Evolutionary conservation across 768 basidiomycete genomes (phyloP).

Genomic region (Termitomyces sp.): DNA sequence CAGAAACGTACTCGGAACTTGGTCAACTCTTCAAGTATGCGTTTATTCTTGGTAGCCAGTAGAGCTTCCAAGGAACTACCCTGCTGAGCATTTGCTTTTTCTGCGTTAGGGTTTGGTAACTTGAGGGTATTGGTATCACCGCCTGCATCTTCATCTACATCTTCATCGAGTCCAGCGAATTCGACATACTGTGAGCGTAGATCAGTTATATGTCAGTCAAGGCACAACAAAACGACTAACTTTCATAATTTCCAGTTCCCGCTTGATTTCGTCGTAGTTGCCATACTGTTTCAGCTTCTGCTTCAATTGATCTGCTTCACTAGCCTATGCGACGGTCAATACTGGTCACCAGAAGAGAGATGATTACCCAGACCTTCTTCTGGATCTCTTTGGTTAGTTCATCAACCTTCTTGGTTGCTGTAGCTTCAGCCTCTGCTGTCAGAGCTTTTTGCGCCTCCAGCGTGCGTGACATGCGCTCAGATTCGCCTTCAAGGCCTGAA

Average conservation of each 20-base stretch:
- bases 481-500: conserved; percentile 72
- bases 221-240: conserved; percentile 36
- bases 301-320: conserved; percentile 69
- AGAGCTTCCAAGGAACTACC: conserved; percentile 87
- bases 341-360: not conserved
- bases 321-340: conserved; percentile 32
- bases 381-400: conserved; percentile 59
- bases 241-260: conserved; percentile 98
- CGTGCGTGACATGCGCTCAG: conserved; percentile 61
- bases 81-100: conserved; percentile 71
- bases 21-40: conserved; percentile 88
- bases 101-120: conserved; percentile 86
- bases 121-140: conserved; percentile 38
- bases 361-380: conserved; percentile 37
- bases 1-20: conserved; percentile 67
- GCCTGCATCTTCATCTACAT: conserved; percentile 56
- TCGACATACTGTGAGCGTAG: conserved; percentile 75
- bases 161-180: conserved; percentile 85
- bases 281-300: conserved; percentile 64
- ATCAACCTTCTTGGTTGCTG: conserved; percentile 50
- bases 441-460: conserved; percentile 58
- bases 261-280: conserved; percentile 97
- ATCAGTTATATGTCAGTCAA: not conserved
- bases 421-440: conserved; percentile 43
- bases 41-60: conserved; percentile 90